A percentile compares a stretch with the other conserved stretches of the same genome.
These are phyloP conservation scores for Trypanosoma congolense DNA, from an alignment of 208 protist genomes.

Conservation along the genomic window DNA sequence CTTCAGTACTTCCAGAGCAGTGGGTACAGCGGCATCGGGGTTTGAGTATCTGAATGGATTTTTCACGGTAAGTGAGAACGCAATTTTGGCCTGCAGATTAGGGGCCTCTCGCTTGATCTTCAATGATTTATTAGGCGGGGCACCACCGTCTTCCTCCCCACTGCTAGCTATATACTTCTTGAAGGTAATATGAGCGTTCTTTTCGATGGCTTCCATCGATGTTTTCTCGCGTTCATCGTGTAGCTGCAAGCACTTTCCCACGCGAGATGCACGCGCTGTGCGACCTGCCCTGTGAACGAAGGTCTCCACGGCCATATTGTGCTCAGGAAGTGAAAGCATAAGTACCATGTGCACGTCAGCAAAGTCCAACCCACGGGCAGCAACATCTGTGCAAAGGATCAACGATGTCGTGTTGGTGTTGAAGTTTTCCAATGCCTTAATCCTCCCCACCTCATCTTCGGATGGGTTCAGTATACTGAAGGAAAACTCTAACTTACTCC, in stretches of 20 bases:
- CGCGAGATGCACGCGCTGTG: constrained; percentile 88
- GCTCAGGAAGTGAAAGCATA: constrained; percentile 93
- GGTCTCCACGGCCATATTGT: constrained; percentile 77
- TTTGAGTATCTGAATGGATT: constrained; percentile 69
- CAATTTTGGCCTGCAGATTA: neutral
- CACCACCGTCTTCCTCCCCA: constrained; percentile 8
- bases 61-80: constrained; percentile 53
- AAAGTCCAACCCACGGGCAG: constrained; percentile 94
- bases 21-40: constrained; percentile 40
- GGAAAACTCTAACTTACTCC: constrained; percentile 17
- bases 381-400: constrained; percentile 94
- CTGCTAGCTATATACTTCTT: constrained; percentile 28
- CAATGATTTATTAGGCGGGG: neutral
- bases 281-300: constrained; percentile 96
- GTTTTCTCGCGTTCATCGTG: constrained; percentile 39
- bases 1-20: constrained; percentile 59
- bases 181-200: constrained; percentile 62
- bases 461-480: constrained; percentile 48
- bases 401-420: constrained; percentile 60
- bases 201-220: constrained; percentile 48
- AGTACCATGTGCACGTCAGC: constrained; percentile 92
- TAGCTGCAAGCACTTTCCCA: constrained; percentile 89
- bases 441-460: constrained; percentile 64
- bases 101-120: neutral
- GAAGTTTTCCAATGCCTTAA: constrained; percentile 81